Evolutionary conservation across 2,329 filamentous ascomycete species (phyloP), one percentile per base, ranked within the genome.

Genomic region (Sporothrix luriei): DNA sequence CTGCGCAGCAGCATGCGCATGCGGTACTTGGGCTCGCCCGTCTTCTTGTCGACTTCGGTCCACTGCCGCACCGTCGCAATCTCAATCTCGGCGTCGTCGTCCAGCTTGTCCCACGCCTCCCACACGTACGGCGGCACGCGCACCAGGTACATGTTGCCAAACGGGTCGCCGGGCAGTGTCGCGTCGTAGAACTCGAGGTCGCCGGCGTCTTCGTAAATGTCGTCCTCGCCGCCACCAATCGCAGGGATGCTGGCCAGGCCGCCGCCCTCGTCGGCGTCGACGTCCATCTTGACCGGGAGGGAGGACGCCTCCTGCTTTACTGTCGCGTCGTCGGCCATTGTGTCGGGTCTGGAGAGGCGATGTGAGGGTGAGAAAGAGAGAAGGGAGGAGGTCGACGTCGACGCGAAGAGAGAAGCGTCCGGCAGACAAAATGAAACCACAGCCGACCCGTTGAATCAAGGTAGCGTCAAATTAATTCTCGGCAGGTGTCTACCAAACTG

Each of bases 51-150:
- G 57, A 77, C 77, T 72, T 85, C 84, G 69, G 78, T 81, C 84
- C 85, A 88, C 72, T 84, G 85, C 68, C 87, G 83, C 76, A 97
- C 83, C 40, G 88, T 94, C 57, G 93, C 93, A 73, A 97, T 87
- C 77, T 91, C 86, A 73, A 97, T 91, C 80, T 94, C 91, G 69
- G 90, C 90, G 74, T 96, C 90, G 72, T 94, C 91, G 75, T 92
- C 90, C 16, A 96, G 80, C 74, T 89, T 84, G 70, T 83, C 80
- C 91, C 93, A 96, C 57, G 89, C 86, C 74, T 94, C 87, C 88
- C 92, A 95, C 70, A 97, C 84, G 77, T 91, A 90, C 73, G 88
- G 88, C 24, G 93, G 93, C 55, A 97, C 84, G 73, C 92, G 90
- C 67, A 91, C 90, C 65, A 97, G 84, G 82, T 92, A 96, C 68